Base-by-base conservation (phyloP, 352 stramenopile genomes). In the Phytophthora hybrid region DNA sequence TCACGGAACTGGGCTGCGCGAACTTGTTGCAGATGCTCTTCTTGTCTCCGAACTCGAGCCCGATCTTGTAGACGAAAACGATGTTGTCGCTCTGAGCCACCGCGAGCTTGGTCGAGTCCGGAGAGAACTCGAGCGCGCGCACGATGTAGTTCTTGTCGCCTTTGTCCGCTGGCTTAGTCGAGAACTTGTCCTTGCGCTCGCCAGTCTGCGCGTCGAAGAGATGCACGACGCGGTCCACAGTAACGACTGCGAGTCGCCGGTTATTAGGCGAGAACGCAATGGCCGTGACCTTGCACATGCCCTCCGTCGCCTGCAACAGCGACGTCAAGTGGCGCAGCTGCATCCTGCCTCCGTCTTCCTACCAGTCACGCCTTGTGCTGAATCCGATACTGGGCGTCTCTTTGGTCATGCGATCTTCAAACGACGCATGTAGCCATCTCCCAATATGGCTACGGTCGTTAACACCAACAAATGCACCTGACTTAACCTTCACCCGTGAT, bases 1-100 rank as follows among this genome's bases (percentile, higher is more conserved):
- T 98, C 23, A 98, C 81, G 8, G 92, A 92, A 58, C 77, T 81
- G 34, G 75, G 80, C 74, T 97, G 92, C 5, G 83, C 76, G 66
- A 98, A 98, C 78, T 98, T 98, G 85, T 99, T 98, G 81, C 95
- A 98, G 52, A 99, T 98, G 76, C 84, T 97, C 76, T 99, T 99
- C 78, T 98, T 98, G 75, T 98, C 95, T 14, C 90, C 90, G 92
- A 93, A 98, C 34, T 98, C 94, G 26, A 97, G 63, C 0, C 95
- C 92, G 53, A 98, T 92, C 79, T 98, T 98, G 83, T 99, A 99
- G 58, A 99, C 95, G 73, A 98, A 99, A 6, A 99, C 91, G 63
- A 99, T 98, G 79, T 98, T 98, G 84, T 99, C 96, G 73, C 85
- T 97, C 80, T 99, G 96, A 1, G 96, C 96, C n/a, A 99, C 89